phyloP scores from a whole-genome alignment of 2,329 filamentous ascomycete species.

The Epichloe sylvatica region DNA sequence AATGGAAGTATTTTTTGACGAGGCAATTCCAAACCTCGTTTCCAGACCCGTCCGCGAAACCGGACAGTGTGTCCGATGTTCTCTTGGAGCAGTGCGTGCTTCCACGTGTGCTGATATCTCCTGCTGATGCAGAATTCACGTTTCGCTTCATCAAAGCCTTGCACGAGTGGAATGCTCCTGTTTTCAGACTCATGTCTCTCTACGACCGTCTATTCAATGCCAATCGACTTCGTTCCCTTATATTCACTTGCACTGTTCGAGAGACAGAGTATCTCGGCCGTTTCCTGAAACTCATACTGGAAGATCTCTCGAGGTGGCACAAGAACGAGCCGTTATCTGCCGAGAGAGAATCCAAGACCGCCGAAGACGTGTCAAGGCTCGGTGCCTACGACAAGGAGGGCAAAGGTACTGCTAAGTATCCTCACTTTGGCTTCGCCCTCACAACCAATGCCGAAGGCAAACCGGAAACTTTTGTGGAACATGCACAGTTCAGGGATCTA shows the following conservation, averaged over 20 bases:
- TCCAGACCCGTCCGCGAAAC: constrained; percentile 45
- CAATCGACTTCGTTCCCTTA: constrained; percentile 64
- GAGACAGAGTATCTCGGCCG: constrained; percentile 89
- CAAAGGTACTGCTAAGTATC: constrained; percentile 30
- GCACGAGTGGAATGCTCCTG: constrained; percentile 69
- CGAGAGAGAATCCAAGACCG: constrained; percentile 19
- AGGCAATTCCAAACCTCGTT: constrained; percentile 75
- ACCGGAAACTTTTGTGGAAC: constrained; percentile 59
- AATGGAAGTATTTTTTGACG: constrained; percentile 54
- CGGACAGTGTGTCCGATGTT: constrained; percentile 55
- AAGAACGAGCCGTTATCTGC: constrained; percentile 46
- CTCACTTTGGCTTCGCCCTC: constrained; percentile 65
- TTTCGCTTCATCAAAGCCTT: constrained; percentile 79
- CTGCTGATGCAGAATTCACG: constrained; percentile 76
- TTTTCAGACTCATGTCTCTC: constrained; percentile 74
- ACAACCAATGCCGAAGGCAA: constrained; percentile 53
- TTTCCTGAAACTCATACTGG: constrained; percentile 70
- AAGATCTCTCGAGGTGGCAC: constrained; percentile 76
- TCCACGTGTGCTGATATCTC: constrained; percentile 72
- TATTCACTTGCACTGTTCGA: constrained; percentile 78
- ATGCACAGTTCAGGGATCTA: constrained; percentile 72
- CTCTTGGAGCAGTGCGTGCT: constrained; percentile 84
- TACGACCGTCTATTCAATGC: constrained; percentile 75
- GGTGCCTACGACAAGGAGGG: constrained; percentile 79
- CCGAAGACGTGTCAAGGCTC: constrained; percentile 38